These are phyloP conservation scores for Allium cepa DNA, from an alignment of 106 monocot species.

Conservation along the genomic window DNA sequence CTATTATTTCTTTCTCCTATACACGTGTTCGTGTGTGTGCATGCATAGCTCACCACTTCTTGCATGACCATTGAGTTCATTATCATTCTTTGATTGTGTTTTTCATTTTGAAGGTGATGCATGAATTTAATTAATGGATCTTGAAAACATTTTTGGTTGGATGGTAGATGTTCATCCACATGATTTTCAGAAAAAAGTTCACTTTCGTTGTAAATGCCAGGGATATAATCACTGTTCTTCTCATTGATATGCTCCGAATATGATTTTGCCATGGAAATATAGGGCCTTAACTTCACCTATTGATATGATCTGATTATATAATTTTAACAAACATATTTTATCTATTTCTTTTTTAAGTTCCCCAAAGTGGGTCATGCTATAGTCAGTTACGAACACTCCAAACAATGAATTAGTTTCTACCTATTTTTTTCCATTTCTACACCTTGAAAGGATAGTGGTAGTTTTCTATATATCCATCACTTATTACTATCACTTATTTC, in stretches of 20 bases:
- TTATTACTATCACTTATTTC: too few species aligned
- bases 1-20: too few species aligned
- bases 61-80: neutral
- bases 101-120: constrained; percentile 1
- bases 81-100: neutral
- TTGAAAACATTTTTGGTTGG: neutral
- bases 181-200: neutral
- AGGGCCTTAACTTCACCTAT: neutral
- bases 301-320: too few species aligned
- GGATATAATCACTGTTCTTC: neutral
- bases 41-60: neutral
- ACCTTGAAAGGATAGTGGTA: too few species aligned
- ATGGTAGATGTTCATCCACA: neutral
- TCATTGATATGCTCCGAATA: neutral
- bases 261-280: constrained; percentile 3
- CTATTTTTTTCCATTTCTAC: too few species aligned
- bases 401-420: too few species aligned
- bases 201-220: neutral
- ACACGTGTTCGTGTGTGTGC: too few species aligned
- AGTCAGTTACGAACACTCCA: too few species aligned
- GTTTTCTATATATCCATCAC: too few species aligned
- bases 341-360: too few species aligned
- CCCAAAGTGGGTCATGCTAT: too few species aligned
- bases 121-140: neutral
- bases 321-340: too few species aligned